A percentile compares a stretch with the other conserved stretches of the same genome.
Conservation (phyloP, 441 rosid genomes). For the Erodium trifolium region DNA sequence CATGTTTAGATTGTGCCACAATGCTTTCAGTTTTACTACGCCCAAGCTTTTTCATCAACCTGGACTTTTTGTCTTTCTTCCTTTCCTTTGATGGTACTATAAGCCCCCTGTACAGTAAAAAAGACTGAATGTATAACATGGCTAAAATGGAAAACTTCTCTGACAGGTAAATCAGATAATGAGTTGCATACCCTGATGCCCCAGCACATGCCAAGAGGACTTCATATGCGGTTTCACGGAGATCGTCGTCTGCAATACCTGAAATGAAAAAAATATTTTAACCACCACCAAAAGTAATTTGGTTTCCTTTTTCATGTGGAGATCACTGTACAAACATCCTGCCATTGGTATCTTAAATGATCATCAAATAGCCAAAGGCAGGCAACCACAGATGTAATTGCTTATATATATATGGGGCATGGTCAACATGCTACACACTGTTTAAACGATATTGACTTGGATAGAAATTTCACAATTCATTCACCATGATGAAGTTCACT, state of each 20-base stretch:
- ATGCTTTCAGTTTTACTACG: constrained; percentile 67
- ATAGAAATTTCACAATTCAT: neutral
- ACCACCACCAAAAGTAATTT: constrained; percentile 1
- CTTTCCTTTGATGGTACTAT: constrained; percentile 86
- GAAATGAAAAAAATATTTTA: constrained; percentile 21
- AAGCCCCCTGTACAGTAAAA: constrained; percentile 52
- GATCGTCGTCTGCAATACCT: constrained; percentile 92
- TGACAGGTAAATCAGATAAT: constrained; percentile 11
- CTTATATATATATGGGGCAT: neutral
- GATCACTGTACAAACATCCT: neutral
- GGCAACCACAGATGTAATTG: constrained; percentile 3
- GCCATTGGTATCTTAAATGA: neutral
- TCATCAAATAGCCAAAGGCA: constrained; percentile 9
- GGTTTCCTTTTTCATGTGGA: neutral
- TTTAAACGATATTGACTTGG: neutral
- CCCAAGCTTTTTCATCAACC: constrained; percentile 87
- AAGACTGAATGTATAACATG: constrained; percentile 1
- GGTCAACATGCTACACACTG: neutral
- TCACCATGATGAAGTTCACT: neutral
- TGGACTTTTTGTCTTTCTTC: constrained; percentile 81
- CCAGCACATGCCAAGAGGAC: constrained; percentile 95
- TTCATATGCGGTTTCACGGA: constrained; percentile 92
- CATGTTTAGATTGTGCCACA: constrained; percentile 48
- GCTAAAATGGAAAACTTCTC: constrained; percentile 12
- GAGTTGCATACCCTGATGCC: constrained; percentile 68